These are phyloP conservation scores for Saturnispora diversa DNA, from an alignment of 805 yeast species.

Conservation along the genomic window DNA sequence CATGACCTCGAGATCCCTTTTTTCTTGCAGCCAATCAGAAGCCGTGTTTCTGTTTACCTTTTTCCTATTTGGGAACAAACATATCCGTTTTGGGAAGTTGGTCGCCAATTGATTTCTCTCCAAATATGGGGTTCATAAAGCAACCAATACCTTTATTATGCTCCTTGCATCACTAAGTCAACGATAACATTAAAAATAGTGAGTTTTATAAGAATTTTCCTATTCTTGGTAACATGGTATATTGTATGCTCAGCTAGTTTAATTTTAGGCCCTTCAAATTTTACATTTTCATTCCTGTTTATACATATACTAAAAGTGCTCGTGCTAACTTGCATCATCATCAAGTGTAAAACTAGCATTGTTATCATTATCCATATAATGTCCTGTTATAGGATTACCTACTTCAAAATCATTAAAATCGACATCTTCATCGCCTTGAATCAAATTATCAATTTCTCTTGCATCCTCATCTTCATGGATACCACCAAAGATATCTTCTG, in stretches of 20 bases:
- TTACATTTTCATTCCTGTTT: no score
- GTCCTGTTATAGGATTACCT: conserved; percentile 5
- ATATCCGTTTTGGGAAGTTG: neutral
- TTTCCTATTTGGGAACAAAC: conserved; percentile 1
- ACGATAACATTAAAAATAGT: no score
- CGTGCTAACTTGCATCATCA: no score
- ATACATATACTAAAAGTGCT: no score
- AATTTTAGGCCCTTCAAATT: no score
- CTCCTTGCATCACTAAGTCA: no score
- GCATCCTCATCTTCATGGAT: conserved; percentile 40
- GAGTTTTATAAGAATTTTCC: no score
- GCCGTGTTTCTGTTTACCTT: conserved; percentile 1
- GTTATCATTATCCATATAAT: conserved; percentile 1
- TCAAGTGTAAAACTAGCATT: neutral
- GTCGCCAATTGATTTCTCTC: no score
- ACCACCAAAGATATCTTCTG: conserved; percentile 28
- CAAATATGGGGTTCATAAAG: no score
- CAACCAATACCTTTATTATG: no score
- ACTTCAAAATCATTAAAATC: conserved; percentile 30
- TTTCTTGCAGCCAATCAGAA: conserved; percentile 6
- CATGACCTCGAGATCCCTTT: neutral
- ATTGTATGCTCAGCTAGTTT: no score
- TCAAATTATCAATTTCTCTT: conserved; percentile 36
- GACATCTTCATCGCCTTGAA: conserved; percentile 25
- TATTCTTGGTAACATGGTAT: no score